Percentiles rank a stretch among this genome's conserved stretches.
phyloP scores from a whole-genome alignment of 805 yeast genomes.

The Candida ponderosae region DNA sequence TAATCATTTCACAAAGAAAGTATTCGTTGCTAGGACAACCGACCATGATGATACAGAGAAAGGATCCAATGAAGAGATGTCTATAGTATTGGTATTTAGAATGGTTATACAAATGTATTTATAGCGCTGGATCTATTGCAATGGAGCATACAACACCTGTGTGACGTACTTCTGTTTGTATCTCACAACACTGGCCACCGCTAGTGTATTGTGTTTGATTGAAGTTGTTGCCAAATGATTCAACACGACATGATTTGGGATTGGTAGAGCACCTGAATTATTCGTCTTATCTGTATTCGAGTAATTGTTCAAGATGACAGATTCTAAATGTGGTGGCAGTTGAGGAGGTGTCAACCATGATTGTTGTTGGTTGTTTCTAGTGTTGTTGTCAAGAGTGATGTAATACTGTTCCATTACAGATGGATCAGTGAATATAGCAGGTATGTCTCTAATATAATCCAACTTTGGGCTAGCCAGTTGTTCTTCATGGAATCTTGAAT shows the following conservation, averaged over 20 bases:
- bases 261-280: conserved; percentile 81
- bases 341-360: conserved; percentile 83
- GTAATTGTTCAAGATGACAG: conserved; percentile 80
- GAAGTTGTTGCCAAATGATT: conserved; percentile 95
- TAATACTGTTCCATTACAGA: conserved; percentile 84
- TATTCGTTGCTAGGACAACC: too few relatives aligned
- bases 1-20: too few relatives aligned
- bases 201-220: conserved; percentile 86
- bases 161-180: conserved; percentile 86
- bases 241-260: conserved; percentile 90
- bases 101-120: too few relatives aligned
- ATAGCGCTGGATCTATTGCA: conserved; percentile 34
- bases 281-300: conserved; percentile 58
- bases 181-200: conserved; percentile 87
- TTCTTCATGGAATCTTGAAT: conserved; percentile 66
- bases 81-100: too few relatives aligned
- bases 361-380: conserved; percentile 50
- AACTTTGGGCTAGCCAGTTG: conserved; percentile 21
- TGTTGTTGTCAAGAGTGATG: conserved; percentile 64
- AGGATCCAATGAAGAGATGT: too few relatives aligned
- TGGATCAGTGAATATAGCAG: conserved; percentile 80
- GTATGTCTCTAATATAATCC: conserved; percentile 59
- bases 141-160: conserved; percentile 85
- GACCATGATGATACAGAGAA: too few relatives aligned
- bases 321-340: conserved; percentile 93